phyloP scores from a whole-genome alignment of 208 protist species.

The Crithidia thermophila region DNA sequence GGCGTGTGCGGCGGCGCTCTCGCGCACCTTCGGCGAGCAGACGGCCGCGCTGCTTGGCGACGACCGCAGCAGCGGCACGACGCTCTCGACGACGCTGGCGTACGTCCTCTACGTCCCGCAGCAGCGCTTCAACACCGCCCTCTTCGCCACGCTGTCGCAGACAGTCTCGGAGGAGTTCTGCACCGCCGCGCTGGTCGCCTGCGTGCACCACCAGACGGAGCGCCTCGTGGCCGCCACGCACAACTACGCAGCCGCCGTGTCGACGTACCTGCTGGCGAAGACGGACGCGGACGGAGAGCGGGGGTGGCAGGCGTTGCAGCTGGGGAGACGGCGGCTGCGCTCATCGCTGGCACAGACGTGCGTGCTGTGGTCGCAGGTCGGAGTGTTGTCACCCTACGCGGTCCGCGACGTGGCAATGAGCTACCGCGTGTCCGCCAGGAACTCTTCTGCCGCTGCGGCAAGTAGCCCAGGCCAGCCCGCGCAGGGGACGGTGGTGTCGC shows the following conservation, averaged over 20 bases:
- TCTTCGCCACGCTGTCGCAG: constrained; percentile 17
- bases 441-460: constrained; percentile 16
- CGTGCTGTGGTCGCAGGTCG: constrained; percentile 44
- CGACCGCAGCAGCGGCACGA: not conserved
- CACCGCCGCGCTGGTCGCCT: constrained; percentile 28
- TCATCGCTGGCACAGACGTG: constrained; percentile 8
- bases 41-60: not conserved
- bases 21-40: constrained; percentile 3
- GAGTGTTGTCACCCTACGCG: constrained; percentile 51
- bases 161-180: constrained; percentile 37
- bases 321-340: constrained; percentile 23
- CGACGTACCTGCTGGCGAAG: constrained; percentile 12
- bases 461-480: not conserved
- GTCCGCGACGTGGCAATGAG: constrained; percentile 47
- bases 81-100: constrained; percentile 17
- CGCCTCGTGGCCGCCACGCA: constrained; percentile 57
- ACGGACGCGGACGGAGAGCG: not conserved
- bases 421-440: constrained; percentile 33
- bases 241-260: constrained; percentile 62
- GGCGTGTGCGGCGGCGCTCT: constrained; percentile 25
- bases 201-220: constrained; percentile 63
- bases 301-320: constrained; percentile 8
- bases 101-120: constrained; percentile 21
- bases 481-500: constrained; percentile 49
- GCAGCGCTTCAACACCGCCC: constrained; percentile 1